phyloP scores from a whole-genome alignment of 208 protist genomes.

The Phytomonas francai region DNA sequence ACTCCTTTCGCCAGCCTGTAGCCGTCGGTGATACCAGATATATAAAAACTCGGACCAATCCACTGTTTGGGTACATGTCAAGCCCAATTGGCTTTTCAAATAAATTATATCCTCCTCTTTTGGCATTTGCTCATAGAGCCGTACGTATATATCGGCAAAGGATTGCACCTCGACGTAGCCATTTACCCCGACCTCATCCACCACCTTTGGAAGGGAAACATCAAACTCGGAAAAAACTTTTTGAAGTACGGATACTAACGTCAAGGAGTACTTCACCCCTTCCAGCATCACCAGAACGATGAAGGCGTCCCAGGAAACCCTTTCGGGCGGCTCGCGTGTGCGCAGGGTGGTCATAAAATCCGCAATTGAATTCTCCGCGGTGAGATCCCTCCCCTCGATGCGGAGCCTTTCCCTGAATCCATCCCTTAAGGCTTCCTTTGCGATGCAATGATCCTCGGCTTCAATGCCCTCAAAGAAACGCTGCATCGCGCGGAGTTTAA shows the following conservation, averaged over 20 bases:
- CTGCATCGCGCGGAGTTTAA: conserved; percentile 60
- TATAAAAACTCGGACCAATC: conserved; percentile 78
- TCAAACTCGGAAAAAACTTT: conserved; percentile 65
- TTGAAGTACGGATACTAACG: conserved; percentile 24
- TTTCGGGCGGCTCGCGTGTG: conserved; percentile 18
- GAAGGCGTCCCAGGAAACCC: conserved; percentile 52
- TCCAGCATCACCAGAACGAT: conserved; percentile 51
- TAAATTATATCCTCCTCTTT: conserved; percentile 17
- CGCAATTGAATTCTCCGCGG: conserved; percentile 17
- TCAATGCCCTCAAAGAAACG: conserved; percentile 33
- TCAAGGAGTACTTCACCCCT: conserved; percentile 32
- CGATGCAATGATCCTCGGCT: background rate
- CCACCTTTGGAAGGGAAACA: conserved; percentile 21
- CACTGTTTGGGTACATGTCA: conserved; percentile 48
- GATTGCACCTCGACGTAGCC: conserved; percentile 43
- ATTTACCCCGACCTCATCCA: conserved; percentile 12
- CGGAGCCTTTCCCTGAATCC: conserved; percentile 3
- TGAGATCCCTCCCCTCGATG: conserved; percentile 7
- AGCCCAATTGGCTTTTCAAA: conserved; percentile 25
- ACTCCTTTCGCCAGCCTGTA: conserved; percentile 15
- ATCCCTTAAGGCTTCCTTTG: background rate
- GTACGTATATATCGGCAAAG: conserved; percentile 43
- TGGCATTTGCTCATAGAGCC: conserved; percentile 13
- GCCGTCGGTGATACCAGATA: conserved; percentile 37
- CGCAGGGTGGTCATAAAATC: conserved; percentile 31